Conservation (phyloP, 805 yeast genomes). For the Kluyveromyces wickerhamii region DNA sequence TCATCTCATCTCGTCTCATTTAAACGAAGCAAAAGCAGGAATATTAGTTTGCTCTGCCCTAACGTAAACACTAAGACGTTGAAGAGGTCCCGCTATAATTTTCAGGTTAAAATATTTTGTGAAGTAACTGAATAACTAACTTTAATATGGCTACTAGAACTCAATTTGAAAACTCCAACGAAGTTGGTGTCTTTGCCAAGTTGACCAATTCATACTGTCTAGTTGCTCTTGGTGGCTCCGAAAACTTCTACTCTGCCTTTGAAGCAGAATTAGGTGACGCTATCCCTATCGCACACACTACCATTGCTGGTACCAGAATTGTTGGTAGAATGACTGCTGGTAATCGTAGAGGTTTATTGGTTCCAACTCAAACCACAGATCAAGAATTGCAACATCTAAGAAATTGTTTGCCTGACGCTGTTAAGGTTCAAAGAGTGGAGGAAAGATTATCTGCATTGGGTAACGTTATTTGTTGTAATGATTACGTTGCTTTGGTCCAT, state of each 20-base stretch:
- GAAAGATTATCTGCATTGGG: conserved; percentile 96
- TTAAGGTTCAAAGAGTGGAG: conserved; percentile 95
- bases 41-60: no score
- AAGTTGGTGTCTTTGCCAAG: conserved; percentile 91
- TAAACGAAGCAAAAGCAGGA: no score
- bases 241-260: conserved; percentile 81
- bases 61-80: no score
- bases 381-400: conserved; percentile 96
- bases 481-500: conserved; percentile 96
- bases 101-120: no score
- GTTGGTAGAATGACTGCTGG: conserved; percentile 98
- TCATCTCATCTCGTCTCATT: no score
- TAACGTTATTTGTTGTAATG: conserved; percentile 96
- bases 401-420: conserved; percentile 91
- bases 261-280: conserved; percentile 97
- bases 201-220: conserved; percentile 93
- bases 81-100: no score
- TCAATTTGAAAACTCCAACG: conserved; percentile 79
- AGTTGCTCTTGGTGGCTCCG: conserved; percentile 95
- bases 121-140: no score
- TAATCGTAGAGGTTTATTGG: conserved; percentile 93
- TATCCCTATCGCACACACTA: conserved; percentile 92
- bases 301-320: conserved; percentile 96
- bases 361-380: conserved; percentile 96
- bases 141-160: conserved; percentile 70